Conservation (phyloP, 306 rosid species). For the Herpetospermum pedunculosum region DNA sequence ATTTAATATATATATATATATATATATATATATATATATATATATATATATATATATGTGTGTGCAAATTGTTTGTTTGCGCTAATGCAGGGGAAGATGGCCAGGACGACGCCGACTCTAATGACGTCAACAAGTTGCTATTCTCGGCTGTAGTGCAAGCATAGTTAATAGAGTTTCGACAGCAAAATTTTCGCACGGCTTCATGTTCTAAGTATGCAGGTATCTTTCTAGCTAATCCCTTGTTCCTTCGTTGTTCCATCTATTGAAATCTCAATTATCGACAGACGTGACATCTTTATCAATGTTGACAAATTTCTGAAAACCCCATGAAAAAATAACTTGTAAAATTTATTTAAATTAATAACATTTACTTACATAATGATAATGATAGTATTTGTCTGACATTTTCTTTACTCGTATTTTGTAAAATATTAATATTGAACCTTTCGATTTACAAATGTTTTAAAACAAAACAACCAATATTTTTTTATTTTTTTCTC, state of each 20-base stretch:
- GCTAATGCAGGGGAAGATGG: conserved; percentile 58
- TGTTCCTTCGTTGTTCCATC: background rate
- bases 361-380: no score
- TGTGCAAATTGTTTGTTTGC: background rate
- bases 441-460: background rate
- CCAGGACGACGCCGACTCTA: conserved; percentile 27
- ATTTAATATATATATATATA: no score
- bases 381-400: no score
- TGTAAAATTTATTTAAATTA: no score
- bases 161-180: background rate
- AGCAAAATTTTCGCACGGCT: background rate
- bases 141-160: conserved; percentile 67
- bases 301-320: background rate
- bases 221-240: background rate
- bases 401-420: no score
- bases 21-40: no score
- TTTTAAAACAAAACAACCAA: background rate
- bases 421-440: no score
- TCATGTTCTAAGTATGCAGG: background rate
- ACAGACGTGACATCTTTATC: background rate
- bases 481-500: no score
- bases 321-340: background rate
- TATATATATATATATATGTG: background rate
- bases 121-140: conserved; percentile 61
- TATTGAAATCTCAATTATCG: background rate